phyloP scores from a whole-genome alignment of 495 filamentous ascomycete genomes.

The Hyaloscypha variabilis region DNA sequence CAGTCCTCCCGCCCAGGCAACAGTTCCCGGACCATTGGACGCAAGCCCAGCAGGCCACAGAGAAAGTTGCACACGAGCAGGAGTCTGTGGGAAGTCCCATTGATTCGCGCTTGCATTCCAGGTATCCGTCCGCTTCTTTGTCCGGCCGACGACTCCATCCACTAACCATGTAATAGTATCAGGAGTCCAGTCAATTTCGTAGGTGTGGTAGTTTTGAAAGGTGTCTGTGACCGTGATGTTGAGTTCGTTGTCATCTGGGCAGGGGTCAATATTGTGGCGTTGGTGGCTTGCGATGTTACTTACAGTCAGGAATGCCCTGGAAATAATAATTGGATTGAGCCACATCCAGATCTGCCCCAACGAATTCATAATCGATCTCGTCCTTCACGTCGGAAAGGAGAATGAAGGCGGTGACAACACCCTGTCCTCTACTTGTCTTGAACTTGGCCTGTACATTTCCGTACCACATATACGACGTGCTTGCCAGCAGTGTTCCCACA shows the following conservation, averaged over 20 bases:
- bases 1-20: constrained; percentile 87
- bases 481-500: constrained; percentile 84
- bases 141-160: constrained; percentile 76
- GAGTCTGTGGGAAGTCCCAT: constrained; percentile 91
- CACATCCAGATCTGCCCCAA: constrained; percentile 74
- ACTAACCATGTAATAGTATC: constrained; percentile 84
- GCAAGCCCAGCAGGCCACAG: constrained; percentile 91
- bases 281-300: constrained; percentile 38
- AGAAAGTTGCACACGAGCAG: constrained; percentile 90
- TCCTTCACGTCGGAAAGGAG: constrained; percentile 93
- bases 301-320: constrained; percentile 92
- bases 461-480: constrained; percentile 95
- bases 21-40: constrained; percentile 80
- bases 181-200: constrained; percentile 91
- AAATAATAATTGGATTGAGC: constrained; percentile 97
- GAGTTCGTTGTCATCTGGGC: constrained; percentile 67
- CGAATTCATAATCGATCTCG: constrained; percentile 96
- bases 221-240: constrained; percentile 75
- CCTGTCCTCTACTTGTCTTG: constrained; percentile 81
- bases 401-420: constrained; percentile 96
- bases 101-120: constrained; percentile 82
- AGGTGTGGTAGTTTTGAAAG: constrained; percentile 80
- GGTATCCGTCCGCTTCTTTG: constrained; percentile 72
- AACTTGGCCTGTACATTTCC: constrained; percentile 85
- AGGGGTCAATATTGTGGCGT: neutral